phyloP scores from a whole-genome alignment of 805 yeast species.

The Candida ovalis region DNA sequence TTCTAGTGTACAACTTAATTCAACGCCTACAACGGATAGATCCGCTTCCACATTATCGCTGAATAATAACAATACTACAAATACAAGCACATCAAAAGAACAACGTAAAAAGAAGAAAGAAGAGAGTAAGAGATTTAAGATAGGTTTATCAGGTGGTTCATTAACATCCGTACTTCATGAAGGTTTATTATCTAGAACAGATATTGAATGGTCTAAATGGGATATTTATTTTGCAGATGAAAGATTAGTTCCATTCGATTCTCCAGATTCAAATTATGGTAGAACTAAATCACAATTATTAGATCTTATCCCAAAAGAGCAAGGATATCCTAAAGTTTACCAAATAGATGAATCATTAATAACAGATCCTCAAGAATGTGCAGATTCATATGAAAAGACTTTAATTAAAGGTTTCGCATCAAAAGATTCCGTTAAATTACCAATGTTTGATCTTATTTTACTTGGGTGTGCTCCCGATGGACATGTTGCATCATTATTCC shows the following conservation, averaged over 20 bases:
- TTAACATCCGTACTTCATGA: conserved; percentile 80
- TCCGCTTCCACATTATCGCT: conserved; percentile 11
- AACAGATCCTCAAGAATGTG: conserved; percentile 84
- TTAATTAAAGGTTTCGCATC: conserved; percentile 89
- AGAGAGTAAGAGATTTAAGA: conserved; percentile 71
- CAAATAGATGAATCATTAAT: conserved; percentile 79
- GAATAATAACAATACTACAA: conserved; percentile 7
- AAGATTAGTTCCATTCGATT: conserved; percentile 83
- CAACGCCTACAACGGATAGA: conserved; percentile 6
- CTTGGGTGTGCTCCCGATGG: conserved; percentile 99
- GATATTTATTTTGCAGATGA: conserved; percentile 96
- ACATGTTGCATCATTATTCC: conserved; percentile 94
- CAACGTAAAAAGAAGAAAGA: conserved; percentile 48
- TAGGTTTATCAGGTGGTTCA: conserved; percentile 93
- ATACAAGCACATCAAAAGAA: conserved; percentile 18
- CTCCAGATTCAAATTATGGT: conserved; percentile 86
- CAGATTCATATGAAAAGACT: conserved; percentile 86
- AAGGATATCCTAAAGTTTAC: conserved; percentile 63
- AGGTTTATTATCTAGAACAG: conserved; percentile 69
- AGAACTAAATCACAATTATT: conserved; percentile 77
- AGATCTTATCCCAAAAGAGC: conserved; percentile 55
- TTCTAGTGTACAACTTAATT: conserved; percentile 1
- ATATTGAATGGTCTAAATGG: conserved; percentile 89
- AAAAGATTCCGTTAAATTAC: conserved; percentile 92
- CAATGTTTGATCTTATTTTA: conserved; percentile 86